Percentiles rank a stretch among this genome's conserved stretches.
These are phyloP conservation scores for Pseudogymnoascus sp. DNA, from an alignment of 2,329 filamentous ascomycete species.

Conservation along the genomic window DNA sequence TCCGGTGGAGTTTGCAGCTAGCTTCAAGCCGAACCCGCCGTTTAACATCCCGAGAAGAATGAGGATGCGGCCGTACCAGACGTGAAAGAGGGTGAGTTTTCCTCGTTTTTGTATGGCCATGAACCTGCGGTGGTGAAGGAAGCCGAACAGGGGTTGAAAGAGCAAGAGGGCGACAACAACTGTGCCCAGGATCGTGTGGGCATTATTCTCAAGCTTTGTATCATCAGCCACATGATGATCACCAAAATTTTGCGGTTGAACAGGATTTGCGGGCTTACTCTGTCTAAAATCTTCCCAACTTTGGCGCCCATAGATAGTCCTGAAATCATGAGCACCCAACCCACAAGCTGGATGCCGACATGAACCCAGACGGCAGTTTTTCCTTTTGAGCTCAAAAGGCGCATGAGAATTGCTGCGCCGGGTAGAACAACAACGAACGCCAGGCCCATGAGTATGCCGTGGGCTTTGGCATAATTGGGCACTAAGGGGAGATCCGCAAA, in stretches of 20 bases:
- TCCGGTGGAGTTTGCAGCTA: constrained; percentile 35
- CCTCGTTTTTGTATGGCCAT: constrained; percentile 41
- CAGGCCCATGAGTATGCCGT: constrained; percentile 55
- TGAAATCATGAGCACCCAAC: constrained; percentile 51
- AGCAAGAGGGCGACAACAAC: constrained; percentile 47
- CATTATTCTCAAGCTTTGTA: constrained; percentile 29
- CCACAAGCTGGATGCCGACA: constrained; percentile 46
- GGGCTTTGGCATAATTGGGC: constrained; percentile 28
- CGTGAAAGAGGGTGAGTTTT: constrained; percentile 48
- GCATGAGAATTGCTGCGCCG: constrained; percentile 53
- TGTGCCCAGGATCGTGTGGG: constrained; percentile 50
- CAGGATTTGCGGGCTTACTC: constrained; percentile 33
- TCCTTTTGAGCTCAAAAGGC: constrained; percentile 43
- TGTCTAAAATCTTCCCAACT: constrained; percentile 34
- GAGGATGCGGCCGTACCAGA: constrained; percentile 55
- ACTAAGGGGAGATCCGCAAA: background rate
- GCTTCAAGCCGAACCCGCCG: constrained; percentile 52
- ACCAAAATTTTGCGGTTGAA: background rate
- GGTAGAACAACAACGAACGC: constrained; percentile 54
- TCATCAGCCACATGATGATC: constrained; percentile 37
- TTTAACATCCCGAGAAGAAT: constrained; percentile 56
- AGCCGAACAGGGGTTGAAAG: constrained; percentile 52
- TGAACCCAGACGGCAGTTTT: constrained; percentile 38
- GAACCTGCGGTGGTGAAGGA: constrained; percentile 50
- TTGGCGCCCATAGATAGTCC: constrained; percentile 52